Conservation (phyloP, 345 rosid species). For the Boechera divaricarpa region DNA sequence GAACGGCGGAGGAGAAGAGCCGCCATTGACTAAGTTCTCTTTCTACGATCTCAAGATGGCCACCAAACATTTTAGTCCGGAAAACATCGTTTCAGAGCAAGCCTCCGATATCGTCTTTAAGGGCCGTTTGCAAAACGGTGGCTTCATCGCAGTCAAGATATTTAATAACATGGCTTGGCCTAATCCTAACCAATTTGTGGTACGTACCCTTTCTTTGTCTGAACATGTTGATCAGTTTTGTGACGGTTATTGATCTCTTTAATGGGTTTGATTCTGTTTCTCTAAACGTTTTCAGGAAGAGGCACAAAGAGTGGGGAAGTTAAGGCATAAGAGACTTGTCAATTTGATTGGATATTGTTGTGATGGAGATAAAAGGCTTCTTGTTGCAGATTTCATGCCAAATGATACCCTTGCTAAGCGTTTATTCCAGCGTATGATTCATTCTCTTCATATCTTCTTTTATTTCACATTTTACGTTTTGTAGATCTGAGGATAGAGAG, state of each 20-base stretch:
- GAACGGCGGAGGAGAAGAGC: constrained; percentile 22
- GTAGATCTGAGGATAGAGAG: background rate
- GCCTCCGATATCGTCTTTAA: constrained; percentile 58
- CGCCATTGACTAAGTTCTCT: constrained; percentile 60
- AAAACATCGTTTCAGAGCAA: constrained; percentile 62
- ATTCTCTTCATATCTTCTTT: background rate
- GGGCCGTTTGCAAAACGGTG: constrained; percentile 58
- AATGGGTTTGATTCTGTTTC: background rate
- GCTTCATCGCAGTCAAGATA: constrained; percentile 68
- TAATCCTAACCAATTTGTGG: constrained; percentile 65
- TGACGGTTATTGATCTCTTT: constrained; percentile 4
- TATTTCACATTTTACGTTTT: background rate
- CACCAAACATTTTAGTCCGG: constrained; percentile 62
- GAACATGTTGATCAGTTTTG: background rate
- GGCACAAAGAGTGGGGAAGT: constrained; percentile 75
- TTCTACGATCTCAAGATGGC: constrained; percentile 62
- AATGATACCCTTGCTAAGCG: constrained; percentile 85
- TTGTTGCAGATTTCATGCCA: constrained; percentile 85
- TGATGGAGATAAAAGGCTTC: constrained; percentile 84
- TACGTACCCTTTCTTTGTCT: constrained; percentile 37
- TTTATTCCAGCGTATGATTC: constrained; percentile 76
- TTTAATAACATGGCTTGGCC: constrained; percentile 68
- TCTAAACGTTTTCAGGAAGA: constrained; percentile 58
- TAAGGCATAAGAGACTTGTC: constrained; percentile 72
- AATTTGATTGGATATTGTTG: constrained; percentile 94